phyloP scores from a whole-genome alignment of 108 stramenopile genomes.

The Pelagomonas calceolata region DNA sequence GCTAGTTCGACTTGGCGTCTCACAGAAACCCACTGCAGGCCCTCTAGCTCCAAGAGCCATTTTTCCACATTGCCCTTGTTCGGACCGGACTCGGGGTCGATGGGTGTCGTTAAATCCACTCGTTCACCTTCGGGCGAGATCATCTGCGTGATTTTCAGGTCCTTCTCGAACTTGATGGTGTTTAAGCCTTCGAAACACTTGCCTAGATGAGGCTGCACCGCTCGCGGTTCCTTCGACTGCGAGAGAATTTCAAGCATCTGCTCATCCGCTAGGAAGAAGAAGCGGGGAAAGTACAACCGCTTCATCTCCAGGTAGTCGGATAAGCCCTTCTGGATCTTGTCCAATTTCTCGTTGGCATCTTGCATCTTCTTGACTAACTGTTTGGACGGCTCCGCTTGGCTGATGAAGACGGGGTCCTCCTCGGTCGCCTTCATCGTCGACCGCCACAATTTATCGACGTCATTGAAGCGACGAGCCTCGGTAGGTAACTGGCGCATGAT shows the following conservation, averaged over 20 bases:
- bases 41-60: slow-evolving; percentile 48
- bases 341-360: slow-evolving; percentile 48
- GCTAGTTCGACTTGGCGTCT: slow-evolving; percentile 34
- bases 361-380: slow-evolving; percentile 40
- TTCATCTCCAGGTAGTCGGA: slow-evolving; percentile 56
- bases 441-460: slow-evolving; percentile 45
- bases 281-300: slow-evolving; percentile 53
- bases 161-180: slow-evolving; percentile 39
- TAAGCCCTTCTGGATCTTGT: slow-evolving; percentile 51
- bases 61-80: slow-evolving; percentile 58
- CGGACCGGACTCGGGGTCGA: slow-evolving; percentile 46
- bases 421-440: slow-evolving; percentile 41
- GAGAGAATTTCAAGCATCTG: slow-evolving; percentile 57
- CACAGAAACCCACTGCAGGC: slow-evolving; percentile 44
- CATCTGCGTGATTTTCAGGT: slow-evolving; percentile 46
- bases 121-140: slow-evolving; percentile 49
- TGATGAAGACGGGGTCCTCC: slow-evolving; percentile 46
- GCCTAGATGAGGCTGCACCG: slow-evolving; percentile 54
- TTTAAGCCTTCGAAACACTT: slow-evolving; percentile 59
- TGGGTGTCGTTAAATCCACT: slow-evolving; percentile 27
- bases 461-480: slow-evolving; percentile 47
- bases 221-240: slow-evolving; percentile 53
- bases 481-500: slow-evolving; percentile 60
- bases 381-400: slow-evolving; percentile 39
- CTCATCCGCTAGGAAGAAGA: slow-evolving; percentile 59